Evolutionary conservation across 2,329 filamentous ascomycete genomes (phyloP).

Genomic region (Aspergillus piperis): DNA sequence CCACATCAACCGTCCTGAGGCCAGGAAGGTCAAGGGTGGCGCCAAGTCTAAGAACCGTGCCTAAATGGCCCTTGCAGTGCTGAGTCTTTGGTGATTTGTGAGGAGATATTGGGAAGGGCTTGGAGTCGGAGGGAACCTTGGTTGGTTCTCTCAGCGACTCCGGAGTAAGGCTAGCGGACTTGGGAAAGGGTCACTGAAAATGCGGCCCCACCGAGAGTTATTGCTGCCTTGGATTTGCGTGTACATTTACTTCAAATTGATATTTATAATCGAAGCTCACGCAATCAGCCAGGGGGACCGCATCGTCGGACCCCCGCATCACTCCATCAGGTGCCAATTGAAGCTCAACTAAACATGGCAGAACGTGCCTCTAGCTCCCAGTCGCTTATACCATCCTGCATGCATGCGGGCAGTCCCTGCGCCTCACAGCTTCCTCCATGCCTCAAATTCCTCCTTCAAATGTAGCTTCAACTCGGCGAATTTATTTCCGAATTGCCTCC

Average conservation of each 20-base stretch:
- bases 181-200: constrained; percentile 24
- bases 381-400: background rate
- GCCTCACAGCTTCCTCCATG: constrained; percentile 67
- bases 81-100: constrained; percentile 1
- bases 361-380: background rate
- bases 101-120: constrained; percentile 12
- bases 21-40: constrained; percentile 59
- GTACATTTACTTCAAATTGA: constrained; percentile 28
- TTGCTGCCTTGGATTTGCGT: constrained; percentile 21
- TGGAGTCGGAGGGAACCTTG: constrained; percentile 5
- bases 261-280: constrained; percentile 18
- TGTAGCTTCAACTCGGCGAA: constrained; percentile 77
- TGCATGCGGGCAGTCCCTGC: background rate
- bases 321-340: constrained; percentile 2
- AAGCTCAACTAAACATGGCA: background rate
- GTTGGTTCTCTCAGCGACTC: constrained; percentile 15
- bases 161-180: constrained; percentile 13
- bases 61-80: constrained; percentile 22
- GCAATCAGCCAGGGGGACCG: constrained; percentile 7
- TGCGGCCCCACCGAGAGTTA: constrained; percentile 20
- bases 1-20: constrained; percentile 83
- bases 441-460: constrained; percentile 70
- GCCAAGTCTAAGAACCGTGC: constrained; percentile 40
- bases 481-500: constrained; percentile 68
- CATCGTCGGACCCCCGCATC: constrained; percentile 11